Evolutionary conservation across 768 basidiomycete species (phyloP).

Genomic region (Kwoniella dendrophila): DNA sequence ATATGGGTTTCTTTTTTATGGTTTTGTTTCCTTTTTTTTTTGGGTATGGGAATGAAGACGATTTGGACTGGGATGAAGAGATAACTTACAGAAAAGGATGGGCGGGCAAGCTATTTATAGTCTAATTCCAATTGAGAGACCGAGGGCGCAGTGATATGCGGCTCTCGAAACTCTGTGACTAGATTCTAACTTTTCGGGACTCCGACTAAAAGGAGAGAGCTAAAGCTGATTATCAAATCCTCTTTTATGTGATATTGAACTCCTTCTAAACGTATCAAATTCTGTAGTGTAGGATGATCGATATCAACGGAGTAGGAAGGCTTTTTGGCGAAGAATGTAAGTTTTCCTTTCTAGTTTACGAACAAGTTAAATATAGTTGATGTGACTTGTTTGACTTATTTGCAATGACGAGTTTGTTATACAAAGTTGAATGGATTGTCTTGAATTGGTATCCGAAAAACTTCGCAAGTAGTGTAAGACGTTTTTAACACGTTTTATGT

Average conservation of each 20-base stretch:
- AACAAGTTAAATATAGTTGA: too few relatives aligned
- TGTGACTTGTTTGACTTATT: too few relatives aligned
- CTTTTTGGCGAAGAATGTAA: not conserved
- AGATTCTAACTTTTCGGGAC: not conserved
- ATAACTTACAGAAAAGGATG: slow-evolving; percentile 5
- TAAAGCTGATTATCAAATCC: not conserved
- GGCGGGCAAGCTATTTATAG: slow-evolving; percentile 5
- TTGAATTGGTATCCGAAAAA: too few relatives aligned
- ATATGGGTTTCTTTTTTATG: not conserved
- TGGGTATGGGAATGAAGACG: not conserved
- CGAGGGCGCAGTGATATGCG: slow-evolving; percentile 9
- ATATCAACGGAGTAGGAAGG: slow-evolving; percentile 1
- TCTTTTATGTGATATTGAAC: not conserved
- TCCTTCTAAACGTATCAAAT: not conserved
- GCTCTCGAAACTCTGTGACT: slow-evolving; percentile 17
- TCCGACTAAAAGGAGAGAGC: slow-evolving; percentile 7
- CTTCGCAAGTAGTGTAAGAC: not conserved
- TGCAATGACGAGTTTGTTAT: slow-evolving; percentile 2
- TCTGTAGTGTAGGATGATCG: not conserved
- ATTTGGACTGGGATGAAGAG: not conserved
- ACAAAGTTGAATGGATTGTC: too few relatives aligned
- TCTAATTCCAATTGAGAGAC: not conserved
- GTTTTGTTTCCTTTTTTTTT: not conserved
- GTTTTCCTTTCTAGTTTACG: too few relatives aligned
- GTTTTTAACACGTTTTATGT: not conserved